Conservation (phyloP, 345 rosid species). For the Acer negundo region DNA sequence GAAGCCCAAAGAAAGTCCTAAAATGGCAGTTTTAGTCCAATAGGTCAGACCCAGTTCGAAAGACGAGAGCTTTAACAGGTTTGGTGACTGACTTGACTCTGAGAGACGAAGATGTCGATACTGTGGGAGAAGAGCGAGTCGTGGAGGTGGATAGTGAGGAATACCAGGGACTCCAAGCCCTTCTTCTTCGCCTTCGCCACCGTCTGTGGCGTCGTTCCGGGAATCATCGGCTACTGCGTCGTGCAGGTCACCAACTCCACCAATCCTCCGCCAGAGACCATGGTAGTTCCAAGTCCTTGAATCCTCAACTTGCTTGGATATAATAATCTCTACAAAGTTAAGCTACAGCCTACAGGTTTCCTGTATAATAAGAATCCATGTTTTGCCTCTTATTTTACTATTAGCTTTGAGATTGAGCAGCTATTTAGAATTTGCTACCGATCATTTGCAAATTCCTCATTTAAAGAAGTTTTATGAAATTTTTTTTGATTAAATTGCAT, state of each 20-base stretch:
- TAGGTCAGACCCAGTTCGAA: not conserved
- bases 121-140: conserved; percentile 69
- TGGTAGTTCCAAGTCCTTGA: not conserved
- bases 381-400: not conserved
- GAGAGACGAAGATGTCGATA: conserved; percentile 45
- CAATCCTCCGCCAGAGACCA: conserved; percentile 79
- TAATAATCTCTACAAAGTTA: not conserved
- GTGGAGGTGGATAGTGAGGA: conserved; percentile 82
- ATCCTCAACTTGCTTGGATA: not conserved
- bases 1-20: not conserved
- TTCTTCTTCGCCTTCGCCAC: conserved; percentile 92
- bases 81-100: not conserved
- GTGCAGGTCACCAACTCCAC: conserved; percentile 82
- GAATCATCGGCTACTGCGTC: conserved; percentile 80
- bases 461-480: no score
- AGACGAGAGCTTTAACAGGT: not conserved
- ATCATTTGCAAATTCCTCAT: not conserved
- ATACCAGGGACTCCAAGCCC: conserved; percentile 78
- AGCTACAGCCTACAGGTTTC: not conserved
- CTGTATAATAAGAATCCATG: not conserved
- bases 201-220: conserved; percentile 87
- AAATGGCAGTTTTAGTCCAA: not conserved
- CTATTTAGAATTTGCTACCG: no score
- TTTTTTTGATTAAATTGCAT: no score
- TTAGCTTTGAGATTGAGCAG: no score